Conservation (phyloP, 2,329 filamentous ascomycete species). For the Phialemonium atrogriseum region DNA sequence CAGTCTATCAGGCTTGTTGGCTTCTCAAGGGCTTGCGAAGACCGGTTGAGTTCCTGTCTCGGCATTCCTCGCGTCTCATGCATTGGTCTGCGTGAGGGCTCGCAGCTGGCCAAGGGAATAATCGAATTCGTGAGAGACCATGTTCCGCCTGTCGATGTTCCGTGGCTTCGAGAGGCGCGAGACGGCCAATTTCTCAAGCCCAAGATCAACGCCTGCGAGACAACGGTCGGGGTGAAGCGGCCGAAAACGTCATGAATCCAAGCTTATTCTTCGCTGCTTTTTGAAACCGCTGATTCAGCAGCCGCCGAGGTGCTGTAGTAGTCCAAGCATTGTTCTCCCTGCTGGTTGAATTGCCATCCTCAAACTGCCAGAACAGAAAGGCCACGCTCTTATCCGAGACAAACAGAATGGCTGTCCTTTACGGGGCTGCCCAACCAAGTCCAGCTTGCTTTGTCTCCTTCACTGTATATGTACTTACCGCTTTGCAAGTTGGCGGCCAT, state of each 20-base stretch:
- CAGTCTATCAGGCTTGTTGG: conserved; percentile 49
- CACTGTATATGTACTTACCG: no score
- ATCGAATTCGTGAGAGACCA: conserved; percentile 44
- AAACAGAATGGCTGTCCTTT: no score
- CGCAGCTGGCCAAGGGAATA: conserved; percentile 48
- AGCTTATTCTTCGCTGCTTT: no score
- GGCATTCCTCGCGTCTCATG: conserved; percentile 58
- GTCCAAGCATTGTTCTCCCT: no score
- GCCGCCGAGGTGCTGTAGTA: no score
- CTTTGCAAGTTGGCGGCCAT: no score
- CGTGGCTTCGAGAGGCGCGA: conserved; percentile 46
- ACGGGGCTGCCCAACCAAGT: no score
- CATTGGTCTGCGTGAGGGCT: conserved; percentile 47
- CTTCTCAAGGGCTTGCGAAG: conserved; percentile 51
- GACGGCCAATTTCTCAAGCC: conserved; percentile 32
- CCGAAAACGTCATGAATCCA: conserved; percentile 11
- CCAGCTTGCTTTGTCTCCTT: no score
- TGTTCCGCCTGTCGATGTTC: conserved; percentile 42
- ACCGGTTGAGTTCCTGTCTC: conserved; percentile 46
- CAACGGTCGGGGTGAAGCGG: conserved; percentile 28
- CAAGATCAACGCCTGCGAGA: conserved; percentile 37
- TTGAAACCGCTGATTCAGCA: no score
- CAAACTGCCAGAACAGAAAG: no score
- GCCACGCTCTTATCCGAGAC: no score
- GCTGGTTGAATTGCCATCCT: no score